Conservation (phyloP, 768 basidiomycete genomes). For the Naganishia antarctica region DNA sequence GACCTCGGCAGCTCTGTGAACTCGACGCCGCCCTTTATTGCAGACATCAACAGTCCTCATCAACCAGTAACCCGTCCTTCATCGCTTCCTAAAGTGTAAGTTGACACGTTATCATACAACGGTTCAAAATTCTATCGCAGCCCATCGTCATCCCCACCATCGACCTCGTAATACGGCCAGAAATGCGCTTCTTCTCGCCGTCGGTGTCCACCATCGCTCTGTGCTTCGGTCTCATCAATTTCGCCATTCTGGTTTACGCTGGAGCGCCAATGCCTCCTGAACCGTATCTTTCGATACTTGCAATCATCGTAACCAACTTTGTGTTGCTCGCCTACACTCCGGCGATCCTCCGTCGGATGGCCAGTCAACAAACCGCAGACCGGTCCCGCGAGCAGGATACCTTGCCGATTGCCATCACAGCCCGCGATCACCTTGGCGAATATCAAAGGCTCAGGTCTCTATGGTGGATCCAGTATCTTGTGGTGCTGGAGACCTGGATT, state of each 20-base stretch:
- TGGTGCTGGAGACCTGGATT: background rate
- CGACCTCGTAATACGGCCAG: no score
- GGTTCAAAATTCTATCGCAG: no score
- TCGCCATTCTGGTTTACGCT: background rate
- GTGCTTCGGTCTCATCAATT: slow-evolving; percentile 12
- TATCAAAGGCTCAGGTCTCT: background rate
- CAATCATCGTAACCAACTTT: background rate
- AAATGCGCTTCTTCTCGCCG: background rate
- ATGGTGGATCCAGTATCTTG: background rate
- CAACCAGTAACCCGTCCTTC: no score
- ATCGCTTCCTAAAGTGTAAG: no score
- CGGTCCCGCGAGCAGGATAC: background rate
- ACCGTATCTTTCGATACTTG: background rate
- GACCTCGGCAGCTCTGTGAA: no score
- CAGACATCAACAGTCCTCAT: no score
- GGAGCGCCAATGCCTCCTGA: slow-evolving; percentile 8
- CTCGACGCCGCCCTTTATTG: no score
- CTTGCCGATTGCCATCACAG: background rate
- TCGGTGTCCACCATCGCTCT: background rate
- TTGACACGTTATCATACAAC: no score
- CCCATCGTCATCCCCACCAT: no score
- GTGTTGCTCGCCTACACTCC: background rate
- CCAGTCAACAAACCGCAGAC: background rate
- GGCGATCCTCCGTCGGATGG: background rate
- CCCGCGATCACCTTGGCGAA: background rate